phyloP scores from a whole-genome alignment of 805 yeast species.

The Sugiyamaella valdiviana region DNA sequence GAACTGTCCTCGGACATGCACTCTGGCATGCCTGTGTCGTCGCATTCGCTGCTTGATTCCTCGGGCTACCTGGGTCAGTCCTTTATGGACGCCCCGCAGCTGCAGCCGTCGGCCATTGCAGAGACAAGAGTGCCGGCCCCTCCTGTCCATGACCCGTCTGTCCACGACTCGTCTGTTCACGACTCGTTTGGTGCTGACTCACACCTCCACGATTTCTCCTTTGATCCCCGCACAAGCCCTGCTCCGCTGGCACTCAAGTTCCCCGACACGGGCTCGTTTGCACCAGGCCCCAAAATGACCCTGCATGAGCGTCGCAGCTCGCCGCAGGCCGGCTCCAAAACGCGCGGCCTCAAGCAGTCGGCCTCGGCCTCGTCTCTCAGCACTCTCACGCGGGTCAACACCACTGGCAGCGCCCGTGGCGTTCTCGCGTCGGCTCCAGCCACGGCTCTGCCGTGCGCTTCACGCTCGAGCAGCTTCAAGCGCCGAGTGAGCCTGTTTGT shows the following conservation, averaged over 20 bases:
- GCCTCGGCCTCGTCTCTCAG: background rate
- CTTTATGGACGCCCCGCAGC: too few species aligned
- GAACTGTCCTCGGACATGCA: too few species aligned
- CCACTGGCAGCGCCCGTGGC: conserved; percentile 1
- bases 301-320: conserved; percentile 7
- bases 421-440: conserved; percentile 4
- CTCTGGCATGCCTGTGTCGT: too few species aligned
- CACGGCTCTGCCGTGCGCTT: background rate
- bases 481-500: conserved; percentile 13
- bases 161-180: too few species aligned
- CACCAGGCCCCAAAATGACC: background rate
- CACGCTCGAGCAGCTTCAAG: conserved; percentile 6
- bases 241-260: background rate
- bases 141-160: too few species aligned
- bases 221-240: background rate
- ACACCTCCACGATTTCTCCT: too few species aligned
- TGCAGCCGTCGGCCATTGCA: too few species aligned
- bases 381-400: conserved; percentile 1
- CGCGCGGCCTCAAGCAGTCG: background rate
- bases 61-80: too few species aligned
- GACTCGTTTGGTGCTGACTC: too few species aligned
- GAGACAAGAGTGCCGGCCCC: too few species aligned
- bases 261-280: background rate
- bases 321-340: too few species aligned
- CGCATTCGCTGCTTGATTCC: too few species aligned